phyloP scores from a whole-genome alignment of 116 monocot species.

The Trichopus zeylanicus region DNA sequence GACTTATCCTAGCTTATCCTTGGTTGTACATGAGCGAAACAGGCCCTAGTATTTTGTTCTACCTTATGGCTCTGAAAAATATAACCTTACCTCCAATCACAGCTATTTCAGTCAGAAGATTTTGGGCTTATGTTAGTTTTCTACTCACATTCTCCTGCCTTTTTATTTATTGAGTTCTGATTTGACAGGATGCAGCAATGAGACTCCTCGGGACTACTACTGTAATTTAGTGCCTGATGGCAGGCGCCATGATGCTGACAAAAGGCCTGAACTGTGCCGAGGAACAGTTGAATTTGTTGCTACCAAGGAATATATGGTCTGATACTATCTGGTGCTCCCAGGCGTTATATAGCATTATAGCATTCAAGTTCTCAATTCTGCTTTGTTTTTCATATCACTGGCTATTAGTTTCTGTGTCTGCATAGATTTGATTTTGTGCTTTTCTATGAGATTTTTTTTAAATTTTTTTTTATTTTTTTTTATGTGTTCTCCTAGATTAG shows the following conservation, averaged over 20 bases:
- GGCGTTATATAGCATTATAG: not conserved
- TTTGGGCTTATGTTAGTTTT: no score
- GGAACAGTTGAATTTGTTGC: conserved; percentile 99
- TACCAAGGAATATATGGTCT: conserved; percentile 93
- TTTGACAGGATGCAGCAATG: conserved; percentile 66
- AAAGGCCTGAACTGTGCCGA: conserved; percentile 90
- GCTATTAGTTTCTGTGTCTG: no score
- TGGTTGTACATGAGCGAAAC: no score
- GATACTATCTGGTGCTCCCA: not conserved
- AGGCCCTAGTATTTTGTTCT: no score
- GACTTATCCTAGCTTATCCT: no score
- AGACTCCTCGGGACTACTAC: conserved; percentile 88
- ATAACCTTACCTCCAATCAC: no score
- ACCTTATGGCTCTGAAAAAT: no score
- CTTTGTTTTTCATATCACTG: no score
- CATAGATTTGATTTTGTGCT: not conserved
- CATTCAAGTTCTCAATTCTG: no score
- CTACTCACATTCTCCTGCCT: not conserved
- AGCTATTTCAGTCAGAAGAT: no score
- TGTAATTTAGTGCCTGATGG: conserved; percentile 95
- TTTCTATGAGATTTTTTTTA: not conserved
- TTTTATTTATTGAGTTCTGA: not conserved
- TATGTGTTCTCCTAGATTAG: no score
- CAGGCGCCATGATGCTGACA: conserved; percentile 93
- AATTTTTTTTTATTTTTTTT: not conserved